These are phyloP conservation scores for Epichloe bromicola DNA, from an alignment of 2,329 filamentous ascomycete species.

Conservation along the genomic window DNA sequence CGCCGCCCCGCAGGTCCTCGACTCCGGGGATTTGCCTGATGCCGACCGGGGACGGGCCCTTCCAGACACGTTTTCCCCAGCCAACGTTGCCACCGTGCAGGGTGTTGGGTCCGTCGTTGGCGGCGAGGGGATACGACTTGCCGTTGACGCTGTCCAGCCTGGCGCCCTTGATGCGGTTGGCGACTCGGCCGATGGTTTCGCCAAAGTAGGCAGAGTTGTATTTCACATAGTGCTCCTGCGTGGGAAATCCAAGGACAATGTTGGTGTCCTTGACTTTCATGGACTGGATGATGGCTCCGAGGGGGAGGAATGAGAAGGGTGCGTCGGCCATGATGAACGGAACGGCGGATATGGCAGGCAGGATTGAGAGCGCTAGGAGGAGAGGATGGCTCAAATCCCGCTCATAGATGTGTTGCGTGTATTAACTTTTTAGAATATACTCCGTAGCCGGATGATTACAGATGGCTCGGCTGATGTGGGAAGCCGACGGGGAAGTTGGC, in stretches of 20 bases:
- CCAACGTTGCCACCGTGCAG: conserved; percentile 61
- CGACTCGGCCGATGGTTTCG: conserved; percentile 76
- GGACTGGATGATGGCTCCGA: conserved; percentile 70
- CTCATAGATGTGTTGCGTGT: not conserved
- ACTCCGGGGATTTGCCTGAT: conserved; percentile 35
- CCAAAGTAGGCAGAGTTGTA: conserved; percentile 77
- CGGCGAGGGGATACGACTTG: conserved; percentile 53
- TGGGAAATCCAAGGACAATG: conserved; percentile 79
- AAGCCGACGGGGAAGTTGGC: no score
- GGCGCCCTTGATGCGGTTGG: conserved; percentile 69
- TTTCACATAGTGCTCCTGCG: conserved; percentile 58
- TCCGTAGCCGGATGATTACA: not conserved
- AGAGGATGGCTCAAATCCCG: not conserved
- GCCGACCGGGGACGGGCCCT: conserved; percentile 54
- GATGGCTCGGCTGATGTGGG: not conserved
- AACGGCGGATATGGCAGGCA: not conserved
- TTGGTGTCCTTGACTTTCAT: conserved; percentile 67
- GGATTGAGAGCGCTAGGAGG: not conserved
- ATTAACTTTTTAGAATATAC: no score
- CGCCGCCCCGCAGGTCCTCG: conserved; percentile 42
- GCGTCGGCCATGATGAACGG: conserved; percentile 28
- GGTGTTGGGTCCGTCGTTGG: conserved; percentile 67
- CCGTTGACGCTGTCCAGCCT: conserved; percentile 61
- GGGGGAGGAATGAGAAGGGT: conserved; percentile 53
- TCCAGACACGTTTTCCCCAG: conserved; percentile 71